Conservation (phyloP, 2,329 filamentous ascomycete species). For the Purpureocillium lavendulum region DNA sequence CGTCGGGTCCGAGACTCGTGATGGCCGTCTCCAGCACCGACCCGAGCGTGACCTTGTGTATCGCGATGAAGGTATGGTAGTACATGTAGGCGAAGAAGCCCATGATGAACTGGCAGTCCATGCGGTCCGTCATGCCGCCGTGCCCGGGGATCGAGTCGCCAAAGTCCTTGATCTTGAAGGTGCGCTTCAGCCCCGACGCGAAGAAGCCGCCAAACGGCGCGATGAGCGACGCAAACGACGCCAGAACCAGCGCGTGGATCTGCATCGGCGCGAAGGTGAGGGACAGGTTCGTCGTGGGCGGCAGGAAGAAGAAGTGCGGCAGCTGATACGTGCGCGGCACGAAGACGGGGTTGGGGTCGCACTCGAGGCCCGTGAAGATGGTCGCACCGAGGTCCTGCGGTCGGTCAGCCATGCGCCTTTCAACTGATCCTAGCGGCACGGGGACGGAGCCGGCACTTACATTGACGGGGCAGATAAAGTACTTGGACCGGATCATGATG, state of each 20-base stretch:
- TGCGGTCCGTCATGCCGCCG: slow-evolving; percentile 95
- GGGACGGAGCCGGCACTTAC: slow-evolving; percentile 29
- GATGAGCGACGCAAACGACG: slow-evolving; percentile 91
- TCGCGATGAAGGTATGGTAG: slow-evolving; percentile 93
- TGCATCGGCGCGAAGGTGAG: slow-evolving; percentile 82
- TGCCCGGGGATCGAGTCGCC: slow-evolving; percentile 96
- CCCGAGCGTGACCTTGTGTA: slow-evolving; percentile 77
- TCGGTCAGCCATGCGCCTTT: not conserved
- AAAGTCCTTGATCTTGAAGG: slow-evolving; percentile 99
- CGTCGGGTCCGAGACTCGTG: slow-evolving; percentile 75
- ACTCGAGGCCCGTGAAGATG: slow-evolving; percentile 82
- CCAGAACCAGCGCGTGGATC: slow-evolving; percentile 82
- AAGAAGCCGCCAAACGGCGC: slow-evolving; percentile 98
- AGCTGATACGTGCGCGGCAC: slow-evolving; percentile 66
- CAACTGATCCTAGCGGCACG: not conserved
- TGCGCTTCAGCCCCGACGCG: slow-evolving; percentile 92
- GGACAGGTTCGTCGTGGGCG: slow-evolving; percentile 49
- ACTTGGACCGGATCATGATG: slow-evolving; percentile 81
- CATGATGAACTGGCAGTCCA: slow-evolving; percentile 99
- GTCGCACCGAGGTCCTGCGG: slow-evolving; percentile 77
- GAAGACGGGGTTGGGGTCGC: slow-evolving; percentile 88
- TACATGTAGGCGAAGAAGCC: slow-evolving; percentile 98
- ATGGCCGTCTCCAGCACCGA: slow-evolving; percentile 87
- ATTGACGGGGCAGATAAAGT: slow-evolving; percentile 97
- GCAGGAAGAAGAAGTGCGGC: slow-evolving; percentile 62